Percentiles rank a stretch among this genome's conserved stretches.
Evolutionary conservation across 2,329 filamentous ascomycete genomes (phyloP).

Genomic region (Juglanconis sp.): DNA sequence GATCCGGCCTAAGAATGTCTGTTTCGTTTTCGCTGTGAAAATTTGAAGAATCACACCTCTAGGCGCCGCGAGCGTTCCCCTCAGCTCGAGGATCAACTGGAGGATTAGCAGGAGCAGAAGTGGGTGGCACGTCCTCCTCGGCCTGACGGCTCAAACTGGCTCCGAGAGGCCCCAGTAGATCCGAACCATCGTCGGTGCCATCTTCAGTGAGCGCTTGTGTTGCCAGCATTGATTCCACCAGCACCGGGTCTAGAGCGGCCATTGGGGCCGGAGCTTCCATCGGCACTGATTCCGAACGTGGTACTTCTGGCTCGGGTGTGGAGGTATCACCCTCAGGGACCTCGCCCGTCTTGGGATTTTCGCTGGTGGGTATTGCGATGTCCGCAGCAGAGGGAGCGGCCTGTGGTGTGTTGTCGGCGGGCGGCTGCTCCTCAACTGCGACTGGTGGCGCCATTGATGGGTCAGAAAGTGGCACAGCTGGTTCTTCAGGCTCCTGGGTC

Average conservation of each 20-base stretch:
- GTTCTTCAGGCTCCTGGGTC: not conserved
- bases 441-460: not conserved
- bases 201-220: constrained; percentile 6
- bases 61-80: not conserved
- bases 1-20: no score
- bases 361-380: constrained; percentile 9
- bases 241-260: not conserved
- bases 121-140: constrained; percentile 13
- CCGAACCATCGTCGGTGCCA: constrained; percentile 9
- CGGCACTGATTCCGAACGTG: not conserved
- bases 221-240: not conserved
- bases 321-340: not conserved
- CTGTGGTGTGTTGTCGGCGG: not conserved
- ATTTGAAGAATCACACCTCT: not conserved
- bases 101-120: not conserved
- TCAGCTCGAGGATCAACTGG: not conserved
- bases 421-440: not conserved
- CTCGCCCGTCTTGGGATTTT: constrained; percentile 14
- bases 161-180: constrained; percentile 14
- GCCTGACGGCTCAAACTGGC: constrained; percentile 13
- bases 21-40: no score
- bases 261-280: not conserved
- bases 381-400: not conserved
- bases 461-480: not conserved
- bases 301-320: not conserved